Evolutionary conservation across 2,329 filamentous ascomycete genomes (phyloP).

Genomic region (Monilinia fructicola): DNA sequence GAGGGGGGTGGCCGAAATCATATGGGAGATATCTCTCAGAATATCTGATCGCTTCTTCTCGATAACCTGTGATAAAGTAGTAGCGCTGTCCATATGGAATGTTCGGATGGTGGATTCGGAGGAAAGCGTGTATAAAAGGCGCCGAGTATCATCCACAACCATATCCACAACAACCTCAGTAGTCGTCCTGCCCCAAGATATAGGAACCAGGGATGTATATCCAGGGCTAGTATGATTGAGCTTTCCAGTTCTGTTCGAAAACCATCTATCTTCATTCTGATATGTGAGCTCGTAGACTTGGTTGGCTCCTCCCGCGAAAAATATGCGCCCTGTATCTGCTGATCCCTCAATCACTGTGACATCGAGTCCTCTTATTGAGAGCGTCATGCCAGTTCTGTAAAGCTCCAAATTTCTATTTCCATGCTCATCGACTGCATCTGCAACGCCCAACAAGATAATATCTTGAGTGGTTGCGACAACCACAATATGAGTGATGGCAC

Average conservation of each 20-base stretch:
- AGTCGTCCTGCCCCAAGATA: conserved; percentile 51
- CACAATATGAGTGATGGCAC: conserved; percentile 80
- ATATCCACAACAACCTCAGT: conserved; percentile 74
- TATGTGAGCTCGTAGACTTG: conserved; percentile 95
- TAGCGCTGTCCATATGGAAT: conserved; percentile 74
- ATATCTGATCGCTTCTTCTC: conserved; percentile 61
- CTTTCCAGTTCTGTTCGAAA: conserved; percentile 81
- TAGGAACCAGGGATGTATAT: conserved; percentile 60
- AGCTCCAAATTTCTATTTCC: conserved; percentile 73
- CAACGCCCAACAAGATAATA: conserved; percentile 83
- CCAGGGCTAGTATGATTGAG: conserved; percentile 81
- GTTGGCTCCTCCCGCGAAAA: conserved; percentile 82
- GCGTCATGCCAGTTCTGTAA: conserved; percentile 85
- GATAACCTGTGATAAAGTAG: conserved; percentile 62
- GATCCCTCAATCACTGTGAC: conserved; percentile 79
- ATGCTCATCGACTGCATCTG: conserved; percentile 62
- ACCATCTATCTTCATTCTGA: conserved; percentile 97
- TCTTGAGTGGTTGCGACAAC: conserved; percentile 85
- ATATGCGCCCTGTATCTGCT: conserved; percentile 78
- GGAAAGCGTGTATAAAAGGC: conserved; percentile 87
- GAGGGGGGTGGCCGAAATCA: conserved; percentile 72
- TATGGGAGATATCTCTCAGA: conserved; percentile 77
- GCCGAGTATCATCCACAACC: conserved; percentile 82
- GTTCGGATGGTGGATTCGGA: conserved; percentile 85
- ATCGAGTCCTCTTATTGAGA: conserved; percentile 72